A percentile compares a stretch with the other conserved stretches of the same genome.
These are phyloP conservation scores for Trichoderma cornu-damae DNA, from an alignment of 2,329 filamentous ascomycete species.

Conservation along the genomic window DNA sequence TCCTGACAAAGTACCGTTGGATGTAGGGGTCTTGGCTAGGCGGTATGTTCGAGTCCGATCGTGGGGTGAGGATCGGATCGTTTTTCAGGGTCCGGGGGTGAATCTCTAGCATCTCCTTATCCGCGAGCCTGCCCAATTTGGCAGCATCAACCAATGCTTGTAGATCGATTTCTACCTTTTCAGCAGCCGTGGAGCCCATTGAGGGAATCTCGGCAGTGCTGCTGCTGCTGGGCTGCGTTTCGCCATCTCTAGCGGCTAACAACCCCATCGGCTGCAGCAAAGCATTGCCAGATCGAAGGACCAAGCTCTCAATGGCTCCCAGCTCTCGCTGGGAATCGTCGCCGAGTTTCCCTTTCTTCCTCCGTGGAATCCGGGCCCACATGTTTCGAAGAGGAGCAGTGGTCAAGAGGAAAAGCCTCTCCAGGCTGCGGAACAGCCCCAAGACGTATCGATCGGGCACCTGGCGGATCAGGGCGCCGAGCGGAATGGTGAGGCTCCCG, in stretches of 20 bases:
- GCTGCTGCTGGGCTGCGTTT: neutral
- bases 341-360: constrained; percentile 24
- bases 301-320: constrained; percentile 24
- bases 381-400: constrained; percentile 24
- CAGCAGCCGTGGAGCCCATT: constrained; percentile 1
- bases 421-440: constrained; percentile 26
- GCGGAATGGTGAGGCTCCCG: constrained; percentile 60
- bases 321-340: constrained; percentile 24
- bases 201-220: constrained; percentile 2
- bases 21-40: constrained; percentile 38
- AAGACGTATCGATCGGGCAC: constrained; percentile 36
- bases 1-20: constrained; percentile 27
- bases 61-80: constrained; percentile 34
- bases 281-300: neutral
- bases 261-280: neutral
- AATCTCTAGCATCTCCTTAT: constrained; percentile 35
- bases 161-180: constrained; percentile 28
- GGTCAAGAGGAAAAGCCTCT: constrained; percentile 20
- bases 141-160: constrained; percentile 31
- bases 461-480: constrained; percentile 44
- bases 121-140: constrained; percentile 25
- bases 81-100: constrained; percentile 38
- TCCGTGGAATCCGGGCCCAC: constrained; percentile 24
- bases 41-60: constrained; percentile 29
- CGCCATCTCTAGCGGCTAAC: neutral